phyloP scores from a whole-genome alignment of 768 basidiomycete genomes.

The Xerocomellus chrysenteron region DNA sequence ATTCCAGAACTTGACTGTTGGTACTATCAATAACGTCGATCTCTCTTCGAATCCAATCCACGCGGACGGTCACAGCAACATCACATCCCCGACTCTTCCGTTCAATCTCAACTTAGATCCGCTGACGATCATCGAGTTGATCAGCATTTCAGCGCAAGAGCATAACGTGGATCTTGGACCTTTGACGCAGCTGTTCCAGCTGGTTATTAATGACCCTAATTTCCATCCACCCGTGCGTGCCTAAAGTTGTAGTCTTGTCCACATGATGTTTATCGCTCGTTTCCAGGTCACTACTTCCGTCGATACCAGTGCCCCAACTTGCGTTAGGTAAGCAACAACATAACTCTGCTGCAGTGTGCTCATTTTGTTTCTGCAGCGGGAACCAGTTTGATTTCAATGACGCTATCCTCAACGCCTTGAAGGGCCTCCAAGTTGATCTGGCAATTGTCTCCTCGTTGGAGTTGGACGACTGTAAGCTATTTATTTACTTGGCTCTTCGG shows the following conservation, averaged over 20 bases:
- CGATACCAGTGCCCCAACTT: constrained; percentile 51
- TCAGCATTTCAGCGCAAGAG: constrained; percentile 48
- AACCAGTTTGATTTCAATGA: constrained; percentile 59
- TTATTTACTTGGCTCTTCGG: not conserved
- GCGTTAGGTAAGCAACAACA: constrained; percentile 47
- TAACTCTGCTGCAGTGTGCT: not conserved
- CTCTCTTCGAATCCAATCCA: constrained; percentile 56
- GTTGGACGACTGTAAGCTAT: constrained; percentile 62
- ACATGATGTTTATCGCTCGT: not conserved
- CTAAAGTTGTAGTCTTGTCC: not conserved
- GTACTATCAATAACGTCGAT: constrained; percentile 57
- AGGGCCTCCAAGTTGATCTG: constrained; percentile 58
- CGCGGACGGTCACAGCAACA: constrained; percentile 55
- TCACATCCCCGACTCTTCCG: constrained; percentile 56
- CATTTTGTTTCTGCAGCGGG: constrained; percentile 42
- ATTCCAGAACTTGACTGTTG: constrained; percentile 55
- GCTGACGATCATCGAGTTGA: constrained; percentile 55
- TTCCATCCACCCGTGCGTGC: constrained; percentile 48
- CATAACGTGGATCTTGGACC: constrained; percentile 64
- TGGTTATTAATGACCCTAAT: constrained; percentile 49
- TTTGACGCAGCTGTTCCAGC: constrained; percentile 52
- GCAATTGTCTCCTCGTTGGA: constrained; percentile 51
- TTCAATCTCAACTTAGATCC: constrained; percentile 67
- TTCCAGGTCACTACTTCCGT: constrained; percentile 55
- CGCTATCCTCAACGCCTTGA: constrained; percentile 63